Evolutionary conservation across 768 basidiomycete genomes (phyloP), one percentile per base, ranked within the genome.

Genomic region (Kwoniella mangroviensis): DNA sequence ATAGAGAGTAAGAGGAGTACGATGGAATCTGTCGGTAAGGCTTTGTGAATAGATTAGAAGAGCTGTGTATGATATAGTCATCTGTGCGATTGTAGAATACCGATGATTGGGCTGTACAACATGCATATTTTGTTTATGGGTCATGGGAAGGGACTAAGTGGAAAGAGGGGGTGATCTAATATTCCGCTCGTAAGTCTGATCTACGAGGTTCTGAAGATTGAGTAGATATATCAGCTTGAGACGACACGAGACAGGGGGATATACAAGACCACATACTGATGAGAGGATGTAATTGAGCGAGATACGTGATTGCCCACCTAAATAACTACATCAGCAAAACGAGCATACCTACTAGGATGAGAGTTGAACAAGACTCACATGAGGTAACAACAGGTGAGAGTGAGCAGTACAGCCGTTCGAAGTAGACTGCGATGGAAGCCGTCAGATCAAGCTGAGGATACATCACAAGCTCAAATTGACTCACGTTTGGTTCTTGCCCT

Each of bases 261-360:
- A 13, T 51, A 51, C 15, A n/a, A 7, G 51, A 49, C 22, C 34
- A 73, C 89, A 71, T 73, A 95, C 95, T 85, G 79, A 96, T 89
- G 61, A 98, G 87, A 45, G 95, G 95, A 80, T 98, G 90, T 61
- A 97, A 83, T 80, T 98, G 95, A 0, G 94, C 94, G 81, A 97
- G 87, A 84, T 96, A 98, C n/a, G 95, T 94, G 79, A 96, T 89
- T 85, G 91, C 91, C 95, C 95, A 98, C 79, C 79, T 80, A 52
- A 26, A 12, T 9, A 7, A 34, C 34, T 4, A 7, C 1, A 34
- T 34, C 34, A 34, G 34, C 34, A 34, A 34, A 34, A 34, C 26
- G 26, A 26, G 26, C 26, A 26, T 26, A 26, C 4, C 26, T 26
- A 4, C 4, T 26, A 26, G 26, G 2, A 2, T 26, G 26, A 26